Conservation (phyloP, 2,329 filamentous ascomycete species). For the Sporothrix schenckii region DNA sequence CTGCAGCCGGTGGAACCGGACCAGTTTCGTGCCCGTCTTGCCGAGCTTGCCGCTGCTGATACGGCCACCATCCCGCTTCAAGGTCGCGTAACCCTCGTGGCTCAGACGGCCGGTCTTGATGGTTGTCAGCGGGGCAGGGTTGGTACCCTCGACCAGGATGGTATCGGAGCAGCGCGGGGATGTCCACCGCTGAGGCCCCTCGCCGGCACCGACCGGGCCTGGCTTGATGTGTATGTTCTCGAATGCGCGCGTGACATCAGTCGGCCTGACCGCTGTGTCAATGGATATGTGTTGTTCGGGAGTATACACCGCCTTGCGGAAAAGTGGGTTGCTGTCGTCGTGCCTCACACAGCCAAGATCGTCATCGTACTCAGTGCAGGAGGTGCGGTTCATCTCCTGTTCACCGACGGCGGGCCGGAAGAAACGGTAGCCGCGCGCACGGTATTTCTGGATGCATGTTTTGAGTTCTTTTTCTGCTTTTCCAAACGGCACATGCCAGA, state of each 20-base stretch:
- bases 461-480: neutral
- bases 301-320: neutral
- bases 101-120: neutral
- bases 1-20: conserved; percentile 25
- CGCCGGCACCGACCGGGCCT: neutral
- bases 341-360: neutral
- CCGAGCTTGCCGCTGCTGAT: conserved; percentile 9
- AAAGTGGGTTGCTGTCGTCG: neutral
- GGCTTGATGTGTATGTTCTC: neutral
- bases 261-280: neutral
- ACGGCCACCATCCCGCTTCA: neutral
- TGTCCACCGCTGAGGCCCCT: neutral
- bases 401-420: neutral
- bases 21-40: conserved; percentile 22
- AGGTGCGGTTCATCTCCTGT: neutral
- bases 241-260: neutral
- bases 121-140: neutral
- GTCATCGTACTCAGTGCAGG: neutral
- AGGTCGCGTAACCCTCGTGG: neutral
- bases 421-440: conserved; percentile 30
- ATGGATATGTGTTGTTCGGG: neutral
- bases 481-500: neutral
- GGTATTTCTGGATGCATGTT: conserved; percentile 30
- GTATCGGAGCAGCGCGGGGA: neutral
- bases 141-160: neutral